These are phyloP conservation scores for Scheffersomyces coipomensis DNA, from an alignment of 805 yeast genomes.

Conservation along the genomic window DNA sequence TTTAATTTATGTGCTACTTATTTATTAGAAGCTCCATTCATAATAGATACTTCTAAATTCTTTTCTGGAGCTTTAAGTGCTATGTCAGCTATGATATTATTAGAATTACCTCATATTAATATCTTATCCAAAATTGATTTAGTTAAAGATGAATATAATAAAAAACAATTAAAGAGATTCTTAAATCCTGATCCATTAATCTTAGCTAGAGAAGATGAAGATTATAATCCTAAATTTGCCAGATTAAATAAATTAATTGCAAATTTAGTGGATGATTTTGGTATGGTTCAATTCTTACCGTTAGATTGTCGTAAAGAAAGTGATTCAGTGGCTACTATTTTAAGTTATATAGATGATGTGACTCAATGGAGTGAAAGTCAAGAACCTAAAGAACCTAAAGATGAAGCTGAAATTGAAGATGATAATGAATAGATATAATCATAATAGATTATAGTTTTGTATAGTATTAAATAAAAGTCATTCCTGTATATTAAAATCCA, in stretches of 20 bases:
- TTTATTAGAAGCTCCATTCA: slow-evolving; percentile 89
- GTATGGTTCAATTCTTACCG: slow-evolving; percentile 97
- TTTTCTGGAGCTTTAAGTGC: slow-evolving; percentile 95
- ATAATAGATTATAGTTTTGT: too few relatives aligned
- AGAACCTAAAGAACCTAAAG: slow-evolving; percentile 95
- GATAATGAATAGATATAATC: slow-evolving; percentile 27
- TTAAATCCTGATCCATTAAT: slow-evolving; percentile 90
- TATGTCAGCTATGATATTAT: slow-evolving; percentile 95
- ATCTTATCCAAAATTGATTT: slow-evolving; percentile 84
- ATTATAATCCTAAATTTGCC: slow-evolving; percentile 57
- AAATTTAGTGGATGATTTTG: slow-evolving; percentile 90
- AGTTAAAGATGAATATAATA: slow-evolving; percentile 73
- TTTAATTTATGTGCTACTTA: slow-evolving; percentile 92
- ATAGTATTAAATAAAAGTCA: not conserved
- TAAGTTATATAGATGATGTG: slow-evolving; percentile 91
- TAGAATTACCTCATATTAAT: slow-evolving; percentile 94
- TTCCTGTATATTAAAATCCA: slow-evolving; percentile 1
- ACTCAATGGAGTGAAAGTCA: slow-evolving; percentile 98
- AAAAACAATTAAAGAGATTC: slow-evolving; percentile 75
- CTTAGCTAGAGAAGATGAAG: slow-evolving; percentile 50
- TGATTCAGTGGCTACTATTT: slow-evolving; percentile 74
- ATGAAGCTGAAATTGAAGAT: slow-evolving; percentile 65
- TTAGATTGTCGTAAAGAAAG: slow-evolving; percentile 69
- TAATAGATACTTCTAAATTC: slow-evolving; percentile 85
- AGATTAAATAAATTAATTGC: slow-evolving; percentile 81